Evolutionary conservation across 371 early-diverging fungal genomes (phyloP).

Genomic region (Saksenaea vasiformis): DNA sequence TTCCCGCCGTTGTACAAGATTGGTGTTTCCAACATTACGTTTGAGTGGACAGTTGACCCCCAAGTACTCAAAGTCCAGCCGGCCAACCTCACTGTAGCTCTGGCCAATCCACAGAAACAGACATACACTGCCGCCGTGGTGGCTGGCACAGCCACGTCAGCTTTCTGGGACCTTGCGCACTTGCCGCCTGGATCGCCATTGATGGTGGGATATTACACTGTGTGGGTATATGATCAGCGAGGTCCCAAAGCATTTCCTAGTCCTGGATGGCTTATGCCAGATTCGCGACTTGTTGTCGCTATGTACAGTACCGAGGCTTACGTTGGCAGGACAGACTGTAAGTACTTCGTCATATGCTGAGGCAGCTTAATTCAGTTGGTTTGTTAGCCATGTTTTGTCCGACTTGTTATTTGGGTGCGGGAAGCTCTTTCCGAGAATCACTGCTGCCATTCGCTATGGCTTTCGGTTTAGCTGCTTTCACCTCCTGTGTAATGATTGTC

Average conservation of each 20-base stretch:
- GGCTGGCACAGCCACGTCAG: conserved; percentile 43
- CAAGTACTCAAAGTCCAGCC: conserved; percentile 44
- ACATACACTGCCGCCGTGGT: conserved; percentile 42
- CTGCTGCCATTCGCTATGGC: conserved; percentile 28
- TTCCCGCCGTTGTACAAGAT: conserved; percentile 48
- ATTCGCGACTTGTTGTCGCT: conserved; percentile 40
- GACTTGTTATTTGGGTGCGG: conserved; percentile 41
- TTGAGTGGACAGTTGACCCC: conserved; percentile 46
- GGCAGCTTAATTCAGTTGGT: background rate
- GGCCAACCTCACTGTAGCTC: conserved; percentile 40
- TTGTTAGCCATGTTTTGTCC: conserved; percentile 48
- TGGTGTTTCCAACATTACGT: conserved; percentile 44
- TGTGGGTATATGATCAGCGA: conserved; percentile 49
- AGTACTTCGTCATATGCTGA: conserved; percentile 12
- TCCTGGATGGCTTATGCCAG: conserved; percentile 52
- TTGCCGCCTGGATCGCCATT: conserved; percentile 33
- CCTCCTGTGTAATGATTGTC: conserved; percentile 26
- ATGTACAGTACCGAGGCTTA: conserved; percentile 53
- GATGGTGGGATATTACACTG: conserved; percentile 52
- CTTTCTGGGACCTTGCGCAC: conserved; percentile 44
- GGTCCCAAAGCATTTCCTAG: conserved; percentile 49
- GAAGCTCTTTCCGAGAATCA: conserved; percentile 28
- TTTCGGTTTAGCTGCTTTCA: conserved; percentile 29
- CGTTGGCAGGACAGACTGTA: conserved; percentile 45
- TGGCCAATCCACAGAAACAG: conserved; percentile 47